Conservation (phyloP, 1,139 yeast genomes). For the Blastobotrys apis region DNA sequence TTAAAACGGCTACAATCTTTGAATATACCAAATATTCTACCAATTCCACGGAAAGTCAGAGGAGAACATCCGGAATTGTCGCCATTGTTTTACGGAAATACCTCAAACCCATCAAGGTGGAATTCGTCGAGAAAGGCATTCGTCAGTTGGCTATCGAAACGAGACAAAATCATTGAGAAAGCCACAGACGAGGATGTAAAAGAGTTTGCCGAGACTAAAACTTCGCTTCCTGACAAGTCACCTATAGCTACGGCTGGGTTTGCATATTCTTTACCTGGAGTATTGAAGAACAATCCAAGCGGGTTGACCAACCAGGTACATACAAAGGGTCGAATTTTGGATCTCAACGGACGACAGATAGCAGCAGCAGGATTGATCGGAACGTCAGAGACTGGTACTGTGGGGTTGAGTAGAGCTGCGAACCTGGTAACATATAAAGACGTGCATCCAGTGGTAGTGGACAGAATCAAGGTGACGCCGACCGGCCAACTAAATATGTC, state of each 20-base stretch:
- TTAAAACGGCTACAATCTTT: slow-evolving; percentile 47
- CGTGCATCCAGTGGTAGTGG: slow-evolving; percentile 1
- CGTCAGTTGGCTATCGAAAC: background rate
- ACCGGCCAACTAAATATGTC: slow-evolving; percentile 7
- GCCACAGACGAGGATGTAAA: background rate
- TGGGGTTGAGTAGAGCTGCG: background rate
- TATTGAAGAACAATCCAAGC: slow-evolving; percentile 18
- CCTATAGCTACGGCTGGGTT: slow-evolving; percentile 26
- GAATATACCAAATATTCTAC: slow-evolving; percentile 27
- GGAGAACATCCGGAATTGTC: slow-evolving; percentile 12
- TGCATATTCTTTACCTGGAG: slow-evolving; percentile 23
- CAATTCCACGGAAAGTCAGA: slow-evolving; percentile 11
- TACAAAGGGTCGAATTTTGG: slow-evolving; percentile 19
- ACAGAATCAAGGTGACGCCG: background rate
- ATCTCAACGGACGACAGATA: slow-evolving; percentile 14
- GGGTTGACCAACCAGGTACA: slow-evolving; percentile 12
- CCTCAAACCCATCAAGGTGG: background rate
- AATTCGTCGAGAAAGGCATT: background rate
- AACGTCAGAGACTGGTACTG: slow-evolving; percentile 4
- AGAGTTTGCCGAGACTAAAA: background rate
- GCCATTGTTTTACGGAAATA: slow-evolving; percentile 13
- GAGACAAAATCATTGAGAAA: too few species aligned
- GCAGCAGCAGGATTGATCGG: slow-evolving; percentile 21
- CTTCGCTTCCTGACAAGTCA: background rate
- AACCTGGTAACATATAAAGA: background rate